Evolutionary conservation across 163 green algal genomes (phyloP).

Genomic region (Scenedesmus sp.): DNA sequence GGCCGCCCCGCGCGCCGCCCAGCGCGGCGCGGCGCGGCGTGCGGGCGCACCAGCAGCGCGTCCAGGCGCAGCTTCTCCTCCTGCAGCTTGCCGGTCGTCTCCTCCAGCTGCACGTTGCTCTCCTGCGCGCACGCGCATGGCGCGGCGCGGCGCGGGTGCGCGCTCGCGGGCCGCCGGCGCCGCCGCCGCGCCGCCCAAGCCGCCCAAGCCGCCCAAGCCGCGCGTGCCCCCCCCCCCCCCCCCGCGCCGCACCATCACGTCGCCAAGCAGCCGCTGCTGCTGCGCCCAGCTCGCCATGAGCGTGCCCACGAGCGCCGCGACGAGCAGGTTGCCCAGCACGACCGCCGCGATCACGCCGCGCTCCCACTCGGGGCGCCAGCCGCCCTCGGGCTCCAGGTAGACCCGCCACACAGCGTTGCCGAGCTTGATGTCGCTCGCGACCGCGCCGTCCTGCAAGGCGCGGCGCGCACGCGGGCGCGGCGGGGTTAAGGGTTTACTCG

Average conservation of each 20-base stretch:
- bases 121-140: too few relatives aligned
- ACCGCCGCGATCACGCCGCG: slow-evolving; percentile 42
- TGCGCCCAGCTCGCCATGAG: slow-evolving; percentile 47
- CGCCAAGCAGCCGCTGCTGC: slow-evolving; percentile 38
- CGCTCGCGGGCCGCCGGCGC: too few relatives aligned
- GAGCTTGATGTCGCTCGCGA: slow-evolving; percentile 31
- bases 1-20: too few relatives aligned
- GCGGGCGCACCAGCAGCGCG: slow-evolving; percentile 47
- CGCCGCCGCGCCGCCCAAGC: too few relatives aligned
- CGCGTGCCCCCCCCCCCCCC: neutral
- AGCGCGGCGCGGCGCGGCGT: too few relatives aligned
- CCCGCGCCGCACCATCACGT: slow-evolving; percentile 37
- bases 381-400: slow-evolving; percentile 43
- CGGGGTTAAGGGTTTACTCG: too few relatives aligned
- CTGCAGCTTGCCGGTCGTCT: slow-evolving; percentile 43
- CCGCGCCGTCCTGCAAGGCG: neutral
- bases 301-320: slow-evolving; percentile 42
- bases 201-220: neutral
- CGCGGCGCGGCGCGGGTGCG: too few relatives aligned
- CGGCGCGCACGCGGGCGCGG: too few relatives aligned
- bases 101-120: slow-evolving; percentile 36
- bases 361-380: slow-evolving; percentile 46
- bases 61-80: slow-evolving; percentile 52
- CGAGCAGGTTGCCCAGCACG: slow-evolving; percentile 41
- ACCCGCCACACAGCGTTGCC: slow-evolving; percentile 41